Evolutionary conservation across 345 rosid genomes (phyloP).

Genomic region (Eutrema heterophyllum): DNA sequence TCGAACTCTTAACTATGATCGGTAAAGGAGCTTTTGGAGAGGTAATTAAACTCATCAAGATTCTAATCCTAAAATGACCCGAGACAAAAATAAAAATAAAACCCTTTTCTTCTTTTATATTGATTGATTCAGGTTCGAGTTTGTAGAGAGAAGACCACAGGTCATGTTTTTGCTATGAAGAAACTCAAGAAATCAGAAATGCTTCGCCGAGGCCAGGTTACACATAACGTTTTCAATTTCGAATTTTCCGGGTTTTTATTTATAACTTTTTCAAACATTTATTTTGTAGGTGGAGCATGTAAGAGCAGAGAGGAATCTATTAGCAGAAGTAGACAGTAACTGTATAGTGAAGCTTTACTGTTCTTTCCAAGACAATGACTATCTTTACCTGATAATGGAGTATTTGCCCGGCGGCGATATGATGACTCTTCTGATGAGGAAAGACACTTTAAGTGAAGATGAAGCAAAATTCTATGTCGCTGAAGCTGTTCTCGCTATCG

Average conservation of each 20-base stretch:
- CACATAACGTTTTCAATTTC: neutral
- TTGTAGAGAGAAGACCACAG: constrained; percentile 74
- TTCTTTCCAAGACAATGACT: constrained; percentile 93
- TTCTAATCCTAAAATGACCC: neutral
- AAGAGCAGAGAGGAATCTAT: constrained; percentile 89
- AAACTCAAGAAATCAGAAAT: constrained; percentile 85
- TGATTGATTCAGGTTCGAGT: constrained; percentile 60
- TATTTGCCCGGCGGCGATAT: constrained; percentile 96
- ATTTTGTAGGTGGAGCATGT: constrained; percentile 82
- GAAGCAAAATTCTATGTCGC: constrained; percentile 90
- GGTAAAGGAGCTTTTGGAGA: constrained; percentile 88
- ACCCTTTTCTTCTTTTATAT: neutral
- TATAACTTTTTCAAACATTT: neutral
- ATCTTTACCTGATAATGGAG: constrained; percentile 90
- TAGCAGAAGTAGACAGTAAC: constrained; percentile 94
- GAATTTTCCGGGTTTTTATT: neutral
- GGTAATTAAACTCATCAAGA: constrained; percentile 26
- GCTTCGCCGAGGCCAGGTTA: constrained; percentile 94
- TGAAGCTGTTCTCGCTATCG: constrained; percentile 84
- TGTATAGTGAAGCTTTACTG: constrained; percentile 94
- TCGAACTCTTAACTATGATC: constrained; percentile 71
- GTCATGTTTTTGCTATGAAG: constrained; percentile 91
- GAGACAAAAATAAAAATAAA: neutral
- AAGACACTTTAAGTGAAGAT: constrained; percentile 83
- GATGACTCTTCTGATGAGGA: constrained; percentile 97